Base-by-base conservation (phyloP, 129 eudicot species). In the Flaveria bidentis region DNA sequence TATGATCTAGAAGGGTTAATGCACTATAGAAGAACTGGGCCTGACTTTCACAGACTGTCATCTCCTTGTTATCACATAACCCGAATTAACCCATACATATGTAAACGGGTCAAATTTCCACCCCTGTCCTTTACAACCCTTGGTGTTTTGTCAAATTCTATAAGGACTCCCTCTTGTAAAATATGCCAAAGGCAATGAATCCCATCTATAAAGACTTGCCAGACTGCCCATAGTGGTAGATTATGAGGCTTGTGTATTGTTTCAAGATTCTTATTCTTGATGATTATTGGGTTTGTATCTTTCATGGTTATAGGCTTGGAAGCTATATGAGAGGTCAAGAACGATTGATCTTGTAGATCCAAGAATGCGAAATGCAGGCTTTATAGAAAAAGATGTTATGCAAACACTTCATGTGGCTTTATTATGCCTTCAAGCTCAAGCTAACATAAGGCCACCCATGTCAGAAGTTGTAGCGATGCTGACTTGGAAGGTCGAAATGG, bases 391-490 rank as follows among this genome's bases (percentile, higher is more conserved):
- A 78, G 96, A 90, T 61, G 86, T 87, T 25, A 55, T 90, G 82
- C 93, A 84, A 72, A 75, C 86, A 50, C 76, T 84, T 26, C 89
- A 84, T 64, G 88, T 87, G 71, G 96, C 92, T 30, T 82, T 87
- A 69, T 50, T 87, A 63, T 90, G 96, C 76, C 90, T 90, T 67
- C 96, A 87, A 61, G 84, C 92, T 61, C 88, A 83, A n/a, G 89
- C 89, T 44, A 76, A 80, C 84, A 74, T 80, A 60, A 80, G 96
- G 65, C 96, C 92, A 30, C 86, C 93, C 2, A 90, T 90, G 96
- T 90, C 96, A 9, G 90, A 90, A 79, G 72, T 90, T 47, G 96
- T 90, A n/a, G 96, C 92, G 14, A 85, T 87, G 89, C 72, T 90
- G 69, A 83, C 89, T 10, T 85, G 90, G 83, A 90, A 86, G 58